Evolutionary conservation across 2,329 filamentous ascomycete species (phyloP), one percentile per base, ranked within the genome.

Genomic region (Penicillium sp.): DNA sequence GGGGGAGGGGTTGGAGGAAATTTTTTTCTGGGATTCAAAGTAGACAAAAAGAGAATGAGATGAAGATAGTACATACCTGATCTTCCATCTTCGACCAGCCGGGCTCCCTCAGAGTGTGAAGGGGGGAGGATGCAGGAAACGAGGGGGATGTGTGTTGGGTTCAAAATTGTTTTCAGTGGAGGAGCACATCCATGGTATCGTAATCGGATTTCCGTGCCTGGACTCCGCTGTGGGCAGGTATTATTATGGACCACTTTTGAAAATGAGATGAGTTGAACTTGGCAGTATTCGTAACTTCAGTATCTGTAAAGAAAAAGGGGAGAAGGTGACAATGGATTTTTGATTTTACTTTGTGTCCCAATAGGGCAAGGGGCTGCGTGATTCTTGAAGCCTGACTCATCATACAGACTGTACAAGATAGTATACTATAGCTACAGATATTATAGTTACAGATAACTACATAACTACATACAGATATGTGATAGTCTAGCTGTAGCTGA

Each of bases 81-180:
- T 76, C 74, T 72, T 76, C 74, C 74, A 77, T 77, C 65, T 72
- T 75, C 68, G 65, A 68, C 70, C 68, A 70, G 70, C 71, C 68
- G 63, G 59, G 61, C 63, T 72, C 66, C 68, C 69, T 71, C 59
- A 46, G 59, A 64, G 62, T 57, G 63, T 61, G 50, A 53, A 54
- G 54, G 56, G 57, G 48, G 51, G 48, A 53, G 52, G 52, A 62
- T 57, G 65, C 59, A 57, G 58, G 60, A 62, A 62, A 60, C 53
- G 59, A 61, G 55, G 61, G 53, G 61, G 56, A 58, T 55, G 60
- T 62, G 60, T 64, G 62, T 59, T 58, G 54, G 48, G 48, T 58
- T 57, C 49, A 64, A 66, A 64, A 60, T 61, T 66, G 56, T 61
- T 64, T 66, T 65, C 58, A 50, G 58, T 64, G 63, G 60, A 63